phyloP scores from a whole-genome alignment of 2,329 filamentous ascomycete genomes.

The Thielaviopsis euricoi region DNA sequence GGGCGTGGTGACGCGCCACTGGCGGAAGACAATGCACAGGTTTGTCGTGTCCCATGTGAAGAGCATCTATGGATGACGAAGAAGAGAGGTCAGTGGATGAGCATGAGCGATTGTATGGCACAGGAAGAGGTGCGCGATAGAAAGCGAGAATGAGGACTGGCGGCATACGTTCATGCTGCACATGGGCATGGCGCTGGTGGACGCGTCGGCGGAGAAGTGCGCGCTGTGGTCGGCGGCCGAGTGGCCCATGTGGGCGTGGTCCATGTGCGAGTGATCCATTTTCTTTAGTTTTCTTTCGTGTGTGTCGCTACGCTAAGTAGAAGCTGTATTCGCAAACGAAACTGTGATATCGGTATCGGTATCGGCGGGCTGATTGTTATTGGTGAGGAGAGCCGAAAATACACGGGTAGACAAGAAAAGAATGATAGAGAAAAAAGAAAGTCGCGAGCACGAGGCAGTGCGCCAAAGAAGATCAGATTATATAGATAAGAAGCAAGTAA shows the following conservation, averaged over 20 bases:
- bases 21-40: constrained; percentile 88
- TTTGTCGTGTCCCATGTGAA: constrained; percentile 92
- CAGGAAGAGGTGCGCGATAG: neutral
- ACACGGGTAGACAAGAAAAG: too few species aligned
- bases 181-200: constrained; percentile 43
- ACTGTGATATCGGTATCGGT: neutral
- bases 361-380: too few species aligned
- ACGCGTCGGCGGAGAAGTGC: constrained; percentile 30
- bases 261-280: constrained; percentile 12
- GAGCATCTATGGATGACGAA: constrained; percentile 52
- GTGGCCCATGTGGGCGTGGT: constrained; percentile 31
- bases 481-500: too few species aligned
- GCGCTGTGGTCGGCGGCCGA: constrained; percentile 22
- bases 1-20: constrained; percentile 71
- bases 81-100: neutral
- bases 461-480: too few species aligned
- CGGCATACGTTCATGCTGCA: constrained; percentile 83
- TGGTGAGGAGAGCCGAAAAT: too few species aligned
- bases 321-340: neutral
- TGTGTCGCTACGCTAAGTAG: too few species aligned
- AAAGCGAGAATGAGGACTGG: neutral
- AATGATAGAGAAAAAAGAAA: too few species aligned
- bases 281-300: too few species aligned
- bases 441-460: too few species aligned
- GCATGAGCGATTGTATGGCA: too few species aligned